phyloP scores from a whole-genome alignment of 202 grass and related monocot genomes.

The Panicum hallii region DNA sequence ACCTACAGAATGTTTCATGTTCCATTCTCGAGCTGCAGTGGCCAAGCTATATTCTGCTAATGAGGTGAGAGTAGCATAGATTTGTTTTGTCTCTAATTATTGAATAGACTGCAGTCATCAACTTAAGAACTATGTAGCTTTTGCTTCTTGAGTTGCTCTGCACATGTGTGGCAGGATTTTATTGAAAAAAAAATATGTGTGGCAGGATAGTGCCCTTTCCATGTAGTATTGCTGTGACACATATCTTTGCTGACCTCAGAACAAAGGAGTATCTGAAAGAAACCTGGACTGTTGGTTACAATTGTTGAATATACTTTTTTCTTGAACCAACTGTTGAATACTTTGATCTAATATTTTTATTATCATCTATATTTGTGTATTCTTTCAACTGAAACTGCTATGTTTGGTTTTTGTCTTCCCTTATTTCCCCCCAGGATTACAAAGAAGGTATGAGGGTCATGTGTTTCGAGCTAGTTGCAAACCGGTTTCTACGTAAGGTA shows the following conservation, averaged over 20 bases:
- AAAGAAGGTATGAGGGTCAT: conserved; percentile 56
- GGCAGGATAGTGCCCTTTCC: too few species aligned
- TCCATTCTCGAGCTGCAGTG: conserved; percentile 75
- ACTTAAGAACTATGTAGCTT: too few species aligned
- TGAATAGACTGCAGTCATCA: too few species aligned
- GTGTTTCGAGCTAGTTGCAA: conserved; percentile 82
- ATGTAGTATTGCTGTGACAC: too few species aligned
- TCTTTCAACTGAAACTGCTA: background rate
- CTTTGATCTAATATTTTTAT: background rate
- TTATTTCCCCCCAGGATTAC: conserved; percentile 44
- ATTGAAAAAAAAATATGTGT: too few species aligned
- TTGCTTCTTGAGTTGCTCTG: too few species aligned
- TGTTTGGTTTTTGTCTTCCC: background rate
- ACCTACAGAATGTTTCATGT: conserved; percentile 92
- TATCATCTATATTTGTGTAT: background rate
- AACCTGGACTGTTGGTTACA: background rate
- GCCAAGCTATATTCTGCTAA: conserved; percentile 51
- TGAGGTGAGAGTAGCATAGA: conserved; percentile 56
- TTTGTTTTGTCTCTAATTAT: too few species aligned
- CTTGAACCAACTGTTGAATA: background rate
- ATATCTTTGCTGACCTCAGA: background rate
- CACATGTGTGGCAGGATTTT: too few species aligned
- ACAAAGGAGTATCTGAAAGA: background rate
- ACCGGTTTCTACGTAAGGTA: conserved; percentile 97
- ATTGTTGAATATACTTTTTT: background rate